Percentiles rank a stretch among this genome's conserved stretches.
phyloP scores from a whole-genome alignment of 2,329 filamentous ascomycete genomes.

The Fusarium sp. region DNA sequence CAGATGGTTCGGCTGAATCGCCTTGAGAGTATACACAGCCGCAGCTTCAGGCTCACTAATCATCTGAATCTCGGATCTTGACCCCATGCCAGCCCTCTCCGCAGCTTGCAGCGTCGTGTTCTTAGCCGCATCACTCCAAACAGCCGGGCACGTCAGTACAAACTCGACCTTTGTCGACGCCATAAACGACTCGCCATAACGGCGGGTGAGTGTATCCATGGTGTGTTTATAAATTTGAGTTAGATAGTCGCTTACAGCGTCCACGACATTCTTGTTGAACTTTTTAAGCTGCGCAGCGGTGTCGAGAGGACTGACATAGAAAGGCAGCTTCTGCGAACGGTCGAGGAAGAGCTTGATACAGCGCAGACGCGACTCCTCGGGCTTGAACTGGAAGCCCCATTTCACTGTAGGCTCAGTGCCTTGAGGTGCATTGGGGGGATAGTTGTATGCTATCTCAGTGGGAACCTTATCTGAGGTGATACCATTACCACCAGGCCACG shows the following conservation, averaged over 20 bases:
- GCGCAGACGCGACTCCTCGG: slow-evolving; percentile 79
- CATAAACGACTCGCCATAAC: slow-evolving; percentile 86
- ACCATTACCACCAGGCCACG: slow-evolving; percentile 85
- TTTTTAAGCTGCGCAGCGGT: slow-evolving; percentile 81
- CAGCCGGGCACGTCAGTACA: slow-evolving; percentile 84
- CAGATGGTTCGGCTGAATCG: slow-evolving; percentile 80
- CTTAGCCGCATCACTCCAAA: slow-evolving; percentile 89
- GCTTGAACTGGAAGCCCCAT: slow-evolving; percentile 88
- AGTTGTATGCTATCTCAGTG: slow-evolving; percentile 78
- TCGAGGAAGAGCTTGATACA: slow-evolving; percentile 90
- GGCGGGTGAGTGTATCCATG: slow-evolving; percentile 79
- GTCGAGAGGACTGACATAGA: slow-evolving; percentile 83
- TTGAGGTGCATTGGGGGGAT: slow-evolving; percentile 47
- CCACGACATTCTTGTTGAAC: slow-evolving; percentile 81
- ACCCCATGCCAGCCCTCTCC: slow-evolving; percentile 83
- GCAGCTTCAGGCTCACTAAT: slow-evolving; percentile 86
- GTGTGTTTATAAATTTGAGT: slow-evolving; percentile 82
- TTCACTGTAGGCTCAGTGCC: slow-evolving; percentile 67
- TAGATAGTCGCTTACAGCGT: slow-evolving; percentile 84
- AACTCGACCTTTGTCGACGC: slow-evolving; percentile 80
- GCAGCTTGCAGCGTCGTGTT: slow-evolving; percentile 84
- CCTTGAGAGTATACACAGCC: slow-evolving; percentile 83
- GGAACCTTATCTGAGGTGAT: slow-evolving; percentile 92
- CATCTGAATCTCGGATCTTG: slow-evolving; percentile 77
- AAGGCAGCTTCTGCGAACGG: slow-evolving; percentile 82